Evolutionary conservation across 2,329 filamentous ascomycete species (phyloP), one percentile per base, ranked within the genome.

Genomic region (Cordyceps tenuipes): DNA sequence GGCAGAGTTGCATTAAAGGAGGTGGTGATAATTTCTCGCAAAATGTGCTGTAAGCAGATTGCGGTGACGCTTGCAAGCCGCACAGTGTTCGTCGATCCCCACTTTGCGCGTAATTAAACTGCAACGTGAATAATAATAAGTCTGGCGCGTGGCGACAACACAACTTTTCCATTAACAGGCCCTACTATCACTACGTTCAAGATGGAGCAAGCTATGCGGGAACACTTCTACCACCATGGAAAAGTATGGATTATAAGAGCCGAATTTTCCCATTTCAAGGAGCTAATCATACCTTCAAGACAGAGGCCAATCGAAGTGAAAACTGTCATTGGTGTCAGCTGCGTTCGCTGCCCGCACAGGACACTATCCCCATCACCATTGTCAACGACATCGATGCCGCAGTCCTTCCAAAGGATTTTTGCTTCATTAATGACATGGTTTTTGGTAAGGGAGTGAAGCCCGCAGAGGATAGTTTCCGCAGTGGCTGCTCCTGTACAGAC

Each of bases 401-500:
- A 64, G 78, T 65, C n/a, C 75, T 85, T 15, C 85, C 88, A 0
- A 72, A 82, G 0, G 74, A 81, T 44, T 95, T 94, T 66, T 77
- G 77, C 0, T 93, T 92, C 69, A 86, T 91, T 57, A 76, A 85
- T 7, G 72, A 79, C 1, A 85, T 84, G 10, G 75, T 87, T 4
- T 76, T 89, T 1, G 74, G 81, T 3, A 66, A 79, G 1, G 87
- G 83, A 21, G 86, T 93, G 0, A 70, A 80, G 48, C 77, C 79
- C 13, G 82, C 82, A 4, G 82, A 82, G 62, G 75, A 77, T 52
- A 86, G 79, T 31, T 88, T 90, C 59, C 81, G 85, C 63, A 80
- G 79, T 59, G 90, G 90, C 3, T 95, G 90, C 68, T 73, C 81
- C 51, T 95, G 90, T 67, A 71, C 67, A 1, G 74, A 81, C 2